Percentiles rank a stretch among this genome's conserved stretches.
phyloP scores from a whole-genome alignment of 371 early-diverging fungal species.

The Mortierella sp. region DNA sequence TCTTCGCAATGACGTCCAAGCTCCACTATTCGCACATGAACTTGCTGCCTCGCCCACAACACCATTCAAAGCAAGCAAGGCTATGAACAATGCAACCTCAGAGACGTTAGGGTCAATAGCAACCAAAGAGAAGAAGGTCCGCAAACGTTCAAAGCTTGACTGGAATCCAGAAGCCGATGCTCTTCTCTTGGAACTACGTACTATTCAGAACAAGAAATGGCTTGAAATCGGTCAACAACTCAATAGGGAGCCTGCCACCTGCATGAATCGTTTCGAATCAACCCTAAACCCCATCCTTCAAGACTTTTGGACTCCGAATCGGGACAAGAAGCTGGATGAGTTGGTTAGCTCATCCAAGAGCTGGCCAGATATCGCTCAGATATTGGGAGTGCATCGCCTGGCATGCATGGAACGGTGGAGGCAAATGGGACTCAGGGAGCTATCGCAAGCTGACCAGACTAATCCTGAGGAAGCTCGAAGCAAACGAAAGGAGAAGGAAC shows the following conservation, averaged over 20 bases:
- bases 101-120: background rate
- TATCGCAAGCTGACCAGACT: background rate
- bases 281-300: constrained; percentile 27
- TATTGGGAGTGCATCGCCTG: constrained; percentile 37
- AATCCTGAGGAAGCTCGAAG: background rate
- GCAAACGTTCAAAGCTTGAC: constrained; percentile 14
- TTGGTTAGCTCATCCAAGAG: constrained; percentile 15
- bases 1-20: background rate
- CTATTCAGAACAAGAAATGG: constrained; percentile 34
- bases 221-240: constrained; percentile 33
- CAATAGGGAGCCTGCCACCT: constrained; percentile 35
- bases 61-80: background rate
- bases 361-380: constrained; percentile 37
- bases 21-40: background rate
- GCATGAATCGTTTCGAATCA: constrained; percentile 43
- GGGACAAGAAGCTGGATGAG: constrained; percentile 16
- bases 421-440: constrained; percentile 7
- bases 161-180: constrained; percentile 37
- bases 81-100: background rate
- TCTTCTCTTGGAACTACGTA: constrained; percentile 21
- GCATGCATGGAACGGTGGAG: constrained; percentile 47
- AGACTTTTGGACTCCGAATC: constrained; percentile 31
- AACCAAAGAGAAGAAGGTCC: constrained; percentile 2
- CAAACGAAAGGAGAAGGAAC: constrained; percentile 6
- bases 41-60: background rate